phyloP scores from a whole-genome alignment of 306 rosid genomes.

The Quercus agrifolia region DNA sequence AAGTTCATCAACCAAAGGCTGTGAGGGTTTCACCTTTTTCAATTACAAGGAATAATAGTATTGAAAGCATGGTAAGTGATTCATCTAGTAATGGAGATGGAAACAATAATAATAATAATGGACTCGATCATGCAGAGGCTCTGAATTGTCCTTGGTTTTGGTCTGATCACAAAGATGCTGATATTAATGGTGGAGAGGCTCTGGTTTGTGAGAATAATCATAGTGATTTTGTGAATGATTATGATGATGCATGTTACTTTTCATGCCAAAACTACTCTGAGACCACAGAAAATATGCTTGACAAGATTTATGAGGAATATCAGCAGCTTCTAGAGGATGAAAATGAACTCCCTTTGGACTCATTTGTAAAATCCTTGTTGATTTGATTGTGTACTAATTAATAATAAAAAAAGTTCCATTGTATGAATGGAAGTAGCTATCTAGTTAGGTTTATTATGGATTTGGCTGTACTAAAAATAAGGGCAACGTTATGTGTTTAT shows the following conservation, averaged over 20 bases:
- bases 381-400: slow-evolving; percentile 2
- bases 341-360: slow-evolving; percentile 38
- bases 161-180: slow-evolving; percentile 9
- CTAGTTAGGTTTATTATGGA: background rate
- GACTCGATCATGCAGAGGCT: background rate
- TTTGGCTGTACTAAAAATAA: background rate
- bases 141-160: background rate
- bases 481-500: no score
- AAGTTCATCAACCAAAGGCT: slow-evolving; percentile 63
- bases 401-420: background rate
- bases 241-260: slow-evolving; percentile 17
- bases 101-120: background rate
- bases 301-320: slow-evolving; percentile 58
- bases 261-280: slow-evolving; percentile 11
- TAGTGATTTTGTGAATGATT: slow-evolving; percentile 24
- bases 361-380: slow-evolving; percentile 48
- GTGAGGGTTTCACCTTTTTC: slow-evolving; percentile 43
- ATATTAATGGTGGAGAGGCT: slow-evolving; percentile 2
- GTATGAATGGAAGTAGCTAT: background rate
- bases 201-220: background rate
- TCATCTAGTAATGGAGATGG: slow-evolving; percentile 38
- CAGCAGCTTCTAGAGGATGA: slow-evolving; percentile 48
- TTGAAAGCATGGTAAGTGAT: slow-evolving; percentile 35
- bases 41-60: slow-evolving; percentile 37
- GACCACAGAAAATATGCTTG: slow-evolving; percentile 16